These are phyloP conservation scores for Wickerhamomyces alni DNA, from an alignment of 805 yeast genomes.

Conservation along the genomic window DNA sequence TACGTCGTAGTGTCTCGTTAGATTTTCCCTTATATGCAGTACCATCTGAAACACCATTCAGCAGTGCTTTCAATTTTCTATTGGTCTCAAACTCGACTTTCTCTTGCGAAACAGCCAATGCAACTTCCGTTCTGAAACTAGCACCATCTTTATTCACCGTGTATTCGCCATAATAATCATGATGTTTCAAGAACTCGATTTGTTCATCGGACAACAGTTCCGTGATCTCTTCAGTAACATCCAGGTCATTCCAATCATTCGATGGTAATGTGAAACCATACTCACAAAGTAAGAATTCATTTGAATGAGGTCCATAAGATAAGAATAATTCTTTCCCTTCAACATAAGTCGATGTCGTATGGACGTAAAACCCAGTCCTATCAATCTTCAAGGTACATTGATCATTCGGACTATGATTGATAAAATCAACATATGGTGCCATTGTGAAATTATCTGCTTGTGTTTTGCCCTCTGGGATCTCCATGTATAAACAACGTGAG, in stretches of 20 bases:
- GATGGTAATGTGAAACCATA: constrained; percentile 67
- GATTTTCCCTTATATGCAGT: constrained; percentile 28
- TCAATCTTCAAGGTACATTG: constrained; percentile 48
- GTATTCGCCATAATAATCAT: constrained; percentile 69
- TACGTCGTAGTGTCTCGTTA: constrained; percentile 24
- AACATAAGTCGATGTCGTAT: constrained; percentile 28
- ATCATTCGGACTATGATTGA: constrained; percentile 58
- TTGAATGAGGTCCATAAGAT: constrained; percentile 85
- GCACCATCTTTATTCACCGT: constrained; percentile 47
- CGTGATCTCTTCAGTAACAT: constrained; percentile 43
- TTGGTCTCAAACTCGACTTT: constrained; percentile 11
- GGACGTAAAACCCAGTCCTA: constrained; percentile 46
- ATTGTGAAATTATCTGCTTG: constrained; percentile 69
- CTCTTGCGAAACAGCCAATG: constrained; percentile 53
- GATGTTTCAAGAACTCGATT: constrained; percentile 37
- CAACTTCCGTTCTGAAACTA: constrained; percentile 74
- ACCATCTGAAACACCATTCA: constrained; percentile 44
- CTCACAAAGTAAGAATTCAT: constrained; percentile 75
- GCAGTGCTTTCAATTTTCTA: constrained; percentile 15
- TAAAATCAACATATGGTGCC: constrained; percentile 87
- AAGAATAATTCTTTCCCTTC: constrained; percentile 55
- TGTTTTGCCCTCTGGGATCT: constrained; percentile 46
- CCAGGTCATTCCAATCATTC: constrained; percentile 69
- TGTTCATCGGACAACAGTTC: constrained; percentile 33
- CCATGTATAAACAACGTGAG: constrained; percentile 84